These are phyloP conservation scores for Butyriboletus appendiculatus DNA, from an alignment of 1,284 basidiomycete genomes.

Conservation along the genomic window DNA sequence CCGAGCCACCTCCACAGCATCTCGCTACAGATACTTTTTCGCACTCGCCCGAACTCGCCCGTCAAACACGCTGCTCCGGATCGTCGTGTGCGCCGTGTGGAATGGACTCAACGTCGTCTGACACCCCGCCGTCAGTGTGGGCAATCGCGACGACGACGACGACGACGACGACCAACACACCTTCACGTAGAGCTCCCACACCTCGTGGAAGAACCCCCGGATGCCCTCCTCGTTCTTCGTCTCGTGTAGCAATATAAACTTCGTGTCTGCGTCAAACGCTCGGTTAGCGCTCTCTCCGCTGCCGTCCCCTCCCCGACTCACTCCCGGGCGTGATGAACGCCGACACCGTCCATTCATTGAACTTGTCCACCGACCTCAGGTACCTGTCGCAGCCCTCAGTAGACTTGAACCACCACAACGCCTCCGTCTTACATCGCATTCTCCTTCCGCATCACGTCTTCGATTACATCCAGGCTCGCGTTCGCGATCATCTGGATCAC, in stretches of 20 bases:
- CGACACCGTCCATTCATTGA: constrained; percentile 97
- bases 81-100: constrained; percentile 83
- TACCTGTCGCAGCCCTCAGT: constrained; percentile 61
- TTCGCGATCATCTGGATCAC: constrained; percentile 98
- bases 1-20: constrained; percentile 24
- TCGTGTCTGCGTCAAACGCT: constrained; percentile 64
- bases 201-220: constrained; percentile 84
- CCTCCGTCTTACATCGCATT: constrained; percentile 71
- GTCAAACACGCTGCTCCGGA: constrained; percentile 83
- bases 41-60: constrained; percentile 82
- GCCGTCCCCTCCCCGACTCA: constrained; percentile 43
- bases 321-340: constrained; percentile 93
- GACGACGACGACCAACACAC: constrained; percentile 42
- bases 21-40: constrained; percentile 66
- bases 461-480: constrained; percentile 86
- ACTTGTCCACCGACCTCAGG: constrained; percentile 89
- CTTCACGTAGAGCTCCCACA: constrained; percentile 96
- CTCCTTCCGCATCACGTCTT: constrained; percentile 87
- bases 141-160: not conserved
- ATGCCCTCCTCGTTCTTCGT: constrained; percentile 96
- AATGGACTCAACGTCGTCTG: constrained; percentile 92
- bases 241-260: constrained; percentile 91
- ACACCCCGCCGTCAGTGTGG: not conserved
- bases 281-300: constrained; percentile 11
- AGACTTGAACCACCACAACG: constrained; percentile 7